Evolutionary conservation across 495 filamentous ascomycete species (phyloP).

Genomic region (Melanomma pulvis-pyrius): DNA sequence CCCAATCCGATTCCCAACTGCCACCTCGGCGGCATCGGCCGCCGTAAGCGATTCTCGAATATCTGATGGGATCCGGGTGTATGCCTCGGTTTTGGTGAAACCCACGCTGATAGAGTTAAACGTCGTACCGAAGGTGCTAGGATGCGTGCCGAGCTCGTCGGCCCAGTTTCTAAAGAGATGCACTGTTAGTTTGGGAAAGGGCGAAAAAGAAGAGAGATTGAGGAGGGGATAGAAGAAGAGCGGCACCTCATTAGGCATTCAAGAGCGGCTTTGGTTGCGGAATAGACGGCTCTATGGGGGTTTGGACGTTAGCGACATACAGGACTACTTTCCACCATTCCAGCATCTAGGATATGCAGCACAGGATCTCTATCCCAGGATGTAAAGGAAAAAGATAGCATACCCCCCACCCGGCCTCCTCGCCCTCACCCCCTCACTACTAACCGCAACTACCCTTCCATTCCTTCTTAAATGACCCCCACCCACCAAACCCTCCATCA

Average conservation of each 20-base stretch:
- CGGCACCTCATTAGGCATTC: constrained; percentile 32
- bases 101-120: constrained; percentile 33
- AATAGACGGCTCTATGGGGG: constrained; percentile 21
- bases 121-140: constrained; percentile 22
- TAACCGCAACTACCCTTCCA: constrained; percentile 33
- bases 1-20: constrained; percentile 33
- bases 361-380: not conserved
- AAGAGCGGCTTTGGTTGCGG: constrained; percentile 28
- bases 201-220: not conserved
- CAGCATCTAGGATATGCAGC: not conserved
- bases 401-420: constrained; percentile 29
- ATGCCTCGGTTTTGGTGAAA: constrained; percentile 33
- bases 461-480: constrained; percentile 12
- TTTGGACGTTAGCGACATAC: not conserved
- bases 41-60: constrained; percentile 13
- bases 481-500: constrained; percentile 34
- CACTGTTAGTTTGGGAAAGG: not conserved
- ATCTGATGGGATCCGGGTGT: constrained; percentile 20
- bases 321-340: not conserved
- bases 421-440: constrained; percentile 29
- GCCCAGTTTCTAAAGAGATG: constrained; percentile 19
- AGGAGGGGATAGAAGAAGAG: not conserved
- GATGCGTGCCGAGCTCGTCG: constrained; percentile 29
- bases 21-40: constrained; percentile 29
- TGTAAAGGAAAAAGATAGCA: not conserved